Base-by-base conservation (phyloP, 1,284 basidiomycete species). In the Ustilago curta region DNA sequence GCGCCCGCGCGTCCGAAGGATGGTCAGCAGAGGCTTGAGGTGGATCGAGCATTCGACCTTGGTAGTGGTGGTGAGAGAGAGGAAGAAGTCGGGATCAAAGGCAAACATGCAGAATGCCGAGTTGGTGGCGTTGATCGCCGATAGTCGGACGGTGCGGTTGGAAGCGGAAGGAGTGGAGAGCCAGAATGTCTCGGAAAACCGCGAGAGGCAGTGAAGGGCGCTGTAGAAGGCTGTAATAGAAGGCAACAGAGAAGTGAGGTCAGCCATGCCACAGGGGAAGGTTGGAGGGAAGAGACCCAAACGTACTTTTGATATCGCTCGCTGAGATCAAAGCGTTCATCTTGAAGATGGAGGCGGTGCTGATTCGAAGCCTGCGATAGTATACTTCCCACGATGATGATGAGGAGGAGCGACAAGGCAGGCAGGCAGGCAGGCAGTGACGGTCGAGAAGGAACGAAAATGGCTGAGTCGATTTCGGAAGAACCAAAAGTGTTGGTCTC, bases 91-190 rank as follows among this genome's bases (percentile, higher is more conserved):
- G 1, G 61, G 66, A 25, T 70, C 68, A 48, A 82, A 74, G 19
- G 63, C 58, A 31, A 83, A 80, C 44, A 76, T 59, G 63, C 72
- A 77, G 25, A 82, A 83, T 4, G 80, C 81, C 31, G 81, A 83
- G 29, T 77, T 71, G 47, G 80, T 68, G 2, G 77, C 47, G 37
- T 83, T 83, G 62, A 83, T 80, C 2, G 79, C 70, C 4, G 75
- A 75, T 5, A 82, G 62, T 11, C 79, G 74, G 3, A 83, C 65
- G 61, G 43, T 43, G 14, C 27, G 21, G 29, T 27, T 27, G 27
- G 40, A n/a, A 44, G 21, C 25, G 9, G 31, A 48, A 37, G 29
- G 29, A 5, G 29, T 6, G 27, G 48, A 14, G 18, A 76, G 56
- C 74, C 70, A 76, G 39, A 76, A 76, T 0, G 69, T 66, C 12